A percentile compares a stretch with the other conserved stretches of the same genome.
phyloP scores from a whole-genome alignment of 2,329 filamentous ascomycete genomes.

The Nemania serpens region DNA sequence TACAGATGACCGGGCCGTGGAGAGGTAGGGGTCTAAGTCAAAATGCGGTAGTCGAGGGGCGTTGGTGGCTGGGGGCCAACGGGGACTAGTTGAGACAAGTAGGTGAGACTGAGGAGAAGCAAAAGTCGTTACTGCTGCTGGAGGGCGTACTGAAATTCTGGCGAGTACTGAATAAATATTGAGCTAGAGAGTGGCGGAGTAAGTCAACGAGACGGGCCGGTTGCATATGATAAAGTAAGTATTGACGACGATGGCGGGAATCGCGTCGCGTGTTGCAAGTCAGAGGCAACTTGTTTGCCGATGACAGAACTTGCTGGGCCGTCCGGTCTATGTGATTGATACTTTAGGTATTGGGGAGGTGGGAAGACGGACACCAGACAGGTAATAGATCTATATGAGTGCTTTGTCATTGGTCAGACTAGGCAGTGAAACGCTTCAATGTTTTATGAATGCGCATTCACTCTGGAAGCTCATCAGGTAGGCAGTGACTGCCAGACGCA shows the following conservation, averaged over 20 bases:
- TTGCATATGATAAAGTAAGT: neutral
- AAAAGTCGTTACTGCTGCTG: neutral
- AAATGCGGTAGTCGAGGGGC: constrained; percentile 1
- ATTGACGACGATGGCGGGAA: neutral
- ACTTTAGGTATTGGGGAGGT: neutral
- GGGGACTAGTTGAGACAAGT: neutral
- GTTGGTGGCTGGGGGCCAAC: neutral
- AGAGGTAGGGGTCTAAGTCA: constrained; percentile 12
- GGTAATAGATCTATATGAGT: too few relatives aligned
- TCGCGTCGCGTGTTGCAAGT: neutral
- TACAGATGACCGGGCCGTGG: neutral
- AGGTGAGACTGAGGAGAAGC: neutral
- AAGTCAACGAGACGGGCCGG: neutral
- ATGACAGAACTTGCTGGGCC: constrained; percentile 1
- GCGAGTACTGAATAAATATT: neutral
- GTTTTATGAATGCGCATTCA: constrained; percentile 34
- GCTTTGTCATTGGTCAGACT: constrained; percentile 34
- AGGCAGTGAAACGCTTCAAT: constrained; percentile 24
- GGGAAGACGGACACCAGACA: too few relatives aligned
- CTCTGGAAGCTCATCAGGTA: too few relatives aligned
- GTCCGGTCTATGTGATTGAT: neutral
- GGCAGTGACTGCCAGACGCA: constrained; percentile 21
- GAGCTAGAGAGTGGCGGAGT: constrained; percentile 2
- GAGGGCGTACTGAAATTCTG: neutral
- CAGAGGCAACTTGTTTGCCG: neutral